Percentiles rank a stretch among this genome's conserved stretches.
These are phyloP conservation scores for Malus hybrid DNA, from an alignment of 331 rosid species.

Conservation along the genomic window DNA sequence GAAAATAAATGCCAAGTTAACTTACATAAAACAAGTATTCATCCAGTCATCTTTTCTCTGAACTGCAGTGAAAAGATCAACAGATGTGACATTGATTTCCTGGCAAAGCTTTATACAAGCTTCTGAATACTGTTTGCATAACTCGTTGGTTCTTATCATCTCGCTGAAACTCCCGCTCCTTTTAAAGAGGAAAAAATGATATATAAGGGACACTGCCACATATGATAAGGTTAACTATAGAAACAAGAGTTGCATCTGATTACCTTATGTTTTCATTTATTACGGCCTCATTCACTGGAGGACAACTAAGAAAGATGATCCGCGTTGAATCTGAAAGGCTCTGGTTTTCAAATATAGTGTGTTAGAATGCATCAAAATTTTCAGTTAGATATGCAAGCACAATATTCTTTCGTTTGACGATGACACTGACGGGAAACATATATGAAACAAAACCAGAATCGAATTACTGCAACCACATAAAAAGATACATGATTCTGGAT, in stretches of 20 bases:
- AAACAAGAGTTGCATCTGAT: slow-evolving; percentile 4
- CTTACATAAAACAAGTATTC: slow-evolving; percentile 75
- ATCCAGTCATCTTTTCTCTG: slow-evolving; percentile 69
- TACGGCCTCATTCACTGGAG: slow-evolving; percentile 72
- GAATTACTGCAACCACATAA: background rate
- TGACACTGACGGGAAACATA: background rate
- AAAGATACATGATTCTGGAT: background rate
- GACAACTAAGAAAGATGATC: slow-evolving; percentile 61
- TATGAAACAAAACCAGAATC: background rate
- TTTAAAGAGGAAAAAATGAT: background rate
- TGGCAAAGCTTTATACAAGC: slow-evolving; percentile 74
- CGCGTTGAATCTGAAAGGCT: slow-evolving; percentile 69
- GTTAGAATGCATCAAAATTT: slow-evolving; percentile 17
- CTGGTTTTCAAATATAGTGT: slow-evolving; percentile 29
- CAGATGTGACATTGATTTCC: slow-evolving; percentile 55
- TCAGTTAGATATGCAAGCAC: background rate
- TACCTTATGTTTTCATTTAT: slow-evolving; percentile 54
- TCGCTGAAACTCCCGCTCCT: slow-evolving; percentile 54
- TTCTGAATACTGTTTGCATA: slow-evolving; percentile 75
- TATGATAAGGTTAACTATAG: background rate
- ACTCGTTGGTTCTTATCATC: slow-evolving; percentile 76
- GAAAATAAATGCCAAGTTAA: slow-evolving; percentile 2
- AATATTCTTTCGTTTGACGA: background rate
- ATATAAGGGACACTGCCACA: background rate
- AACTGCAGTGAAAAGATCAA: slow-evolving; percentile 70